Evolutionary conservation across 1,284 basidiomycete species (phyloP).

Genomic region (Ustilago tritici): DNA sequence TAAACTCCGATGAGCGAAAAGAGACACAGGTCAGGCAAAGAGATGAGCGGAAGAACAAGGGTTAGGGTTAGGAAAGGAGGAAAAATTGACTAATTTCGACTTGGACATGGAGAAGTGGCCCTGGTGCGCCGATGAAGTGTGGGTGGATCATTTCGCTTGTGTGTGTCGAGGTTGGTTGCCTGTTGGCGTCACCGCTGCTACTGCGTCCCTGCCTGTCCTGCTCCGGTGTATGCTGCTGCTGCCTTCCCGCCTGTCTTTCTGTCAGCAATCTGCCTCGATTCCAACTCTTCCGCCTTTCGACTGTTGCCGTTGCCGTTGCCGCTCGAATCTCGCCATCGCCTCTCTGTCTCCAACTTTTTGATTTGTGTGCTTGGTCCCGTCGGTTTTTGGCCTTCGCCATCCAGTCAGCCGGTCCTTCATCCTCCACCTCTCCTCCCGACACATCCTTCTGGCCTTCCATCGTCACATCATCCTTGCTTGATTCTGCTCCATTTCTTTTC

Average conservation of each 20-base stretch:
- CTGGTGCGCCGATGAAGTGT: not conserved
- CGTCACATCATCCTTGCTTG: not conserved
- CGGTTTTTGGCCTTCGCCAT: not conserved
- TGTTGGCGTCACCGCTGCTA: constrained; percentile 8
- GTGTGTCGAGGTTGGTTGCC: not conserved
- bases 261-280: not conserved
- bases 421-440: not conserved
- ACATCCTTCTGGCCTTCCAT: not conserved
- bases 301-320: not conserved
- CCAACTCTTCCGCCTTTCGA: not conserved
- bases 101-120: not conserved
- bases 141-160: not conserved
- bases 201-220: not conserved
- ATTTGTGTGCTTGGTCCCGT: not conserved
- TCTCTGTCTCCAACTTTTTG: constrained; percentile 1
- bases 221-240: constrained; percentile 4
- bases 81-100: not conserved
- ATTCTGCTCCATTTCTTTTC: not conserved
- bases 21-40: not conserved
- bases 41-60: not conserved
- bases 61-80: not conserved
- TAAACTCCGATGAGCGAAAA: not conserved
- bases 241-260: not conserved
- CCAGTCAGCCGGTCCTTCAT: not conserved
- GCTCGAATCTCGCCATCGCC: not conserved